Evolutionary conservation across 2,329 filamentous ascomycete genomes (phyloP), one percentile per base, ranked within the genome.

Genomic region (Colletotrichum filicis): DNA sequence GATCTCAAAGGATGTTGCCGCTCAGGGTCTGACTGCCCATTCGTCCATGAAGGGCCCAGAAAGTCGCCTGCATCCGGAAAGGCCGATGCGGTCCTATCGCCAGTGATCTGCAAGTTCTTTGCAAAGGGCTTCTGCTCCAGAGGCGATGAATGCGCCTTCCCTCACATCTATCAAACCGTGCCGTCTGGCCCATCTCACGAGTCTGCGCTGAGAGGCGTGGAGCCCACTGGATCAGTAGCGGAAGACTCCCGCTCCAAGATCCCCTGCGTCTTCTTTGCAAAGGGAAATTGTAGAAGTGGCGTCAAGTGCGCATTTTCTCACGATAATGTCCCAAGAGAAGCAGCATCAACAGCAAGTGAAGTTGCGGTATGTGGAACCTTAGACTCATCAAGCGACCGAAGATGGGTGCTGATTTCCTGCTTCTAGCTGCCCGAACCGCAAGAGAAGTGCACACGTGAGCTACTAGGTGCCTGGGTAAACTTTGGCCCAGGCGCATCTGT

Each of bases 401-500:
- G n/a, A n/a, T 57, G 19, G n/a, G 2, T 57, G 16, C 55, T 32
- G 6, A 49, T 52, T 42, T 1, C 16, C 22, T 2, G 30, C 30
- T 52, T 9, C 22, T 26, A 28, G 14, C 19, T 26, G 16, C 2
- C 22, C 42, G 7, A 11, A 14, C 42, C 42, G 19, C 6, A 49
- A 24, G 37, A 52, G 24, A 52, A 16, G 16, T 62, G 60, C 16
- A 62, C 14, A 9, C 60, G 60, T 8, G 37, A 62, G 14, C 7
- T 62, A 5, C 12, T 62, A 28, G 60, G 60, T 11, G 60, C 60
- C 14, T 62, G 22, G 5, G 28, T 62, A 2, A 4, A 19, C 19
- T 52, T 62, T 30, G 60, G 60, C 4, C 8, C 35, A 14, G 83
- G 83, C 5, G 81, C 79, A 1, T 62, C 62, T 0, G 72, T 83